phyloP scores from a whole-genome alignment of 169 alveolate species.

The Theileria sp. region DNA sequence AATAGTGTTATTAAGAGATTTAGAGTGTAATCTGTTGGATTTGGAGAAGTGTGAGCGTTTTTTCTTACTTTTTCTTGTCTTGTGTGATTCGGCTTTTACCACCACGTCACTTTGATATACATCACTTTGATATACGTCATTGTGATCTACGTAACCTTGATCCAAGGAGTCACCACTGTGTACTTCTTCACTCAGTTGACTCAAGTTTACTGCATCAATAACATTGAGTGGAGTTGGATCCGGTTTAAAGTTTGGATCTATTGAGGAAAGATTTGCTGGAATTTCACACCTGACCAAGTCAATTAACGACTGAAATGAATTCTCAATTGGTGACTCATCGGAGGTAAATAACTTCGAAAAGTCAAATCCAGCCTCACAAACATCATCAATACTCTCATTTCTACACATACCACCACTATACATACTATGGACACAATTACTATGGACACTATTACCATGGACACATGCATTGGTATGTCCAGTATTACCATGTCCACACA shows the following conservation, averaged over 20 bases:
- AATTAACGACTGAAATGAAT: slow-evolving; percentile 21
- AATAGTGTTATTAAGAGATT: no score
- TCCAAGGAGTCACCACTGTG: no score
- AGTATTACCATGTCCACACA: no score
- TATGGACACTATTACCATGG: no score
- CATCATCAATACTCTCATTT: slow-evolving; percentile 44
- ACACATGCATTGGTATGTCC: no score
- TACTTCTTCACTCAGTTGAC: no score
- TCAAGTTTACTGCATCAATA: background rate
- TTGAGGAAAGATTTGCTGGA: slow-evolving; percentile 3
- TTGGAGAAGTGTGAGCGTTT: background rate
- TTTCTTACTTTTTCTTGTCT: background rate
- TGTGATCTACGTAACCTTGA: no score
- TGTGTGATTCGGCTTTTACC: background rate
- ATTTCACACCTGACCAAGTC: slow-evolving; percentile 56
- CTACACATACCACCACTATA: background rate
- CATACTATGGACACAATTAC: background rate
- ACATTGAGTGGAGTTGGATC: background rate
- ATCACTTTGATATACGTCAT: no score
- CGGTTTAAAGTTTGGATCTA: background rate
- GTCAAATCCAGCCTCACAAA: slow-evolving; percentile 43
- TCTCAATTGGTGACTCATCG: slow-evolving; percentile 23
- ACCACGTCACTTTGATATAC: background rate
- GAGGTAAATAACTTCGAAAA: slow-evolving; percentile 29
- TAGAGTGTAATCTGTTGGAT: no score